Conservation (phyloP, 768 basidiomycete genomes). For the Boletellus ananiceps region DNA sequence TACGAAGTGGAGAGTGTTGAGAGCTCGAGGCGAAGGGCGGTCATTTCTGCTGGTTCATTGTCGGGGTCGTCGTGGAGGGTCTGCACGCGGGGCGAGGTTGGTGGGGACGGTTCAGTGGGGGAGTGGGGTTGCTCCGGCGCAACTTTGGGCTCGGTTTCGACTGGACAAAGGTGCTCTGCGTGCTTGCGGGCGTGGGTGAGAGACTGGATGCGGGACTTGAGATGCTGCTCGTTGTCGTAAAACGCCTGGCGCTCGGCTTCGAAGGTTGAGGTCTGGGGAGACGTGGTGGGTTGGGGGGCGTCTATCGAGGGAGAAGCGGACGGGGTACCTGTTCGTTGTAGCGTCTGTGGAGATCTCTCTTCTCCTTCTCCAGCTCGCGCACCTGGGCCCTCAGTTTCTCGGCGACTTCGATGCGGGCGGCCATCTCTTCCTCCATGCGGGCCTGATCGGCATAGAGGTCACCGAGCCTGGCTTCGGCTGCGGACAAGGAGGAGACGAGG, state of each 20-base stretch:
- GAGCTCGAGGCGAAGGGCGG: constrained; percentile 74
- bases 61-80: constrained; percentile 56
- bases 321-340: constrained; percentile 79
- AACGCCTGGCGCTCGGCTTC: constrained; percentile 90
- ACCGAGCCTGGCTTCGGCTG: constrained; percentile 67
- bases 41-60: constrained; percentile 83
- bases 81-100: constrained; percentile 33
- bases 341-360: constrained; percentile 72
- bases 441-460: constrained; percentile 81
- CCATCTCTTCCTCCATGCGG: constrained; percentile 77
- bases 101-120: constrained; percentile 21
- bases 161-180: constrained; percentile 34
- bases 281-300: constrained; percentile 8
- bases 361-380: constrained; percentile 85
- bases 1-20: constrained; percentile 86
- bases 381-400: constrained; percentile 80
- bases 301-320: constrained; percentile 13
- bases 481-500: constrained; percentile 58
- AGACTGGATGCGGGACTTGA: constrained; percentile 85
- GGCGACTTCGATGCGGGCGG: constrained; percentile 73
- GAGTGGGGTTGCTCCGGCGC: constrained; percentile 35
- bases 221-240: constrained; percentile 91
- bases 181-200: constrained; percentile 64
- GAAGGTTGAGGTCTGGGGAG: constrained; percentile 69
- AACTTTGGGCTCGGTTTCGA: constrained; percentile 37